These are phyloP conservation scores for Nakazawaea ernobii DNA, from an alignment of 805 yeast genomes.

Conservation along the genomic window DNA sequence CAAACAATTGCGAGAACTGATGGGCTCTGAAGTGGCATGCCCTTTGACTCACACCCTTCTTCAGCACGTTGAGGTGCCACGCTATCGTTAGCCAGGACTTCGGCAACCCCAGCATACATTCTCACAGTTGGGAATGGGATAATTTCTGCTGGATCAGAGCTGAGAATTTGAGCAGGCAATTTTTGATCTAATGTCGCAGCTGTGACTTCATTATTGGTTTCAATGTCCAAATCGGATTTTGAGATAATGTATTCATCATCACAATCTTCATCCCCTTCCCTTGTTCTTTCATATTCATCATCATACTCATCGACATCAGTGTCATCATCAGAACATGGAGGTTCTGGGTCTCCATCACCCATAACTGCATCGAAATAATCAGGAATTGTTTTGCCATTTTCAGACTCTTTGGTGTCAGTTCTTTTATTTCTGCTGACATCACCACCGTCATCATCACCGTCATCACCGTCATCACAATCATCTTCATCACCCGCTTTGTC, in stretches of 20 bases:
- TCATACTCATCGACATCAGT: background rate
- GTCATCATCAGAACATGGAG: background rate
- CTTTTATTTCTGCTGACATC: background rate
- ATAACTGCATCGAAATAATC: constrained; percentile 8
- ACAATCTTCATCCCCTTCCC: constrained; percentile 1
- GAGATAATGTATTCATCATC: background rate
- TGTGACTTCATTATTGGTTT: background rate
- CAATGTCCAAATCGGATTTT: background rate
- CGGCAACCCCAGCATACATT: background rate
- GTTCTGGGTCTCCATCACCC: constrained; percentile 1
- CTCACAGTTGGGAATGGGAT: constrained; percentile 1
- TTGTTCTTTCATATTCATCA: background rate
- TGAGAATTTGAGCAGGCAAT: background rate
- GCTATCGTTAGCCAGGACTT: background rate
- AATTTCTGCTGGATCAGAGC: background rate
- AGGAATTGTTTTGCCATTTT: constrained; percentile 7
- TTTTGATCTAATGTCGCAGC: background rate
- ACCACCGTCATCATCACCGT: background rate
- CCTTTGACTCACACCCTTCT: background rate
- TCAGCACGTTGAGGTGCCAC: background rate
- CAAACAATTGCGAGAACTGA: no score
- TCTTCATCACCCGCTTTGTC: background rate
- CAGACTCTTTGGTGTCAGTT: background rate
- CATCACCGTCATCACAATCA: background rate
- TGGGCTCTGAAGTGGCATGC: no score